Evolutionary conservation across 371 early-diverging fungal species (phyloP).

Genomic region (Lichtheimia ornata): DNA sequence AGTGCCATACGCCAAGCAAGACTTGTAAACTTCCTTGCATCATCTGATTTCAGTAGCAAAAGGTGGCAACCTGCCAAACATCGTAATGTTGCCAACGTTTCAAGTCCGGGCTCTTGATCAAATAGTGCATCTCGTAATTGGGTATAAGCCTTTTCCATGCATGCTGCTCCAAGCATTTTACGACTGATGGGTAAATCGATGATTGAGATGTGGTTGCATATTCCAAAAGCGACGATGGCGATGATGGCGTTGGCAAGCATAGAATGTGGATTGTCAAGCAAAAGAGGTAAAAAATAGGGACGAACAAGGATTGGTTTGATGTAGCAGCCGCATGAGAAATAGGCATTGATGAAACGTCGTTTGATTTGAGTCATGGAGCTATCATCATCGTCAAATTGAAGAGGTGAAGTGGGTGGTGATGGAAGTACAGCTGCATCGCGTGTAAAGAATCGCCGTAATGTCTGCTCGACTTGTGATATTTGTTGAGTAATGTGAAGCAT

Average conservation of each 20-base stretch:
- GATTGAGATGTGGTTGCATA: constrained; percentile 2
- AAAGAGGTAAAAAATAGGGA: constrained; percentile 22
- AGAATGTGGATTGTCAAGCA: constrained; percentile 22
- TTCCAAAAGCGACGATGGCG: constrained; percentile 13
- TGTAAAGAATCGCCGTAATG: neutral
- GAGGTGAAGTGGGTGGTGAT: neutral
- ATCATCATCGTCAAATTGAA: neutral
- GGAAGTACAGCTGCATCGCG: neutral
- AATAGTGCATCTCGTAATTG: constrained; percentile 32
- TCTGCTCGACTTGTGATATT: constrained; percentile 4
- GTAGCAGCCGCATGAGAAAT: constrained; percentile 27
- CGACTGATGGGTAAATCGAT: constrained; percentile 9
- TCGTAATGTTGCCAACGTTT: constrained; percentile 24
- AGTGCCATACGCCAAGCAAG: constrained; percentile 42
- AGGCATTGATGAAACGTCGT: constrained; percentile 18
- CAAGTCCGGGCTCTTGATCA: constrained; percentile 15
- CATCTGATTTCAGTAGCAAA: constrained; percentile 20
- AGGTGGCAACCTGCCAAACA: constrained; percentile 23
- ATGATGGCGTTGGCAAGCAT: constrained; percentile 34
- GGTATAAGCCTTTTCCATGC: constrained; percentile 24
- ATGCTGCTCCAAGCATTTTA: constrained; percentile 20
- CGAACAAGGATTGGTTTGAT: constrained; percentile 26
- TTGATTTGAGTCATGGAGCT: neutral
- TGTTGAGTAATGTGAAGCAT: constrained; percentile 1
- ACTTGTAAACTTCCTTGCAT: constrained; percentile 31